Evolutionary conservation across 805 yeast genomes (phyloP).

Genomic region (Saccharomyces paradoxus): DNA sequence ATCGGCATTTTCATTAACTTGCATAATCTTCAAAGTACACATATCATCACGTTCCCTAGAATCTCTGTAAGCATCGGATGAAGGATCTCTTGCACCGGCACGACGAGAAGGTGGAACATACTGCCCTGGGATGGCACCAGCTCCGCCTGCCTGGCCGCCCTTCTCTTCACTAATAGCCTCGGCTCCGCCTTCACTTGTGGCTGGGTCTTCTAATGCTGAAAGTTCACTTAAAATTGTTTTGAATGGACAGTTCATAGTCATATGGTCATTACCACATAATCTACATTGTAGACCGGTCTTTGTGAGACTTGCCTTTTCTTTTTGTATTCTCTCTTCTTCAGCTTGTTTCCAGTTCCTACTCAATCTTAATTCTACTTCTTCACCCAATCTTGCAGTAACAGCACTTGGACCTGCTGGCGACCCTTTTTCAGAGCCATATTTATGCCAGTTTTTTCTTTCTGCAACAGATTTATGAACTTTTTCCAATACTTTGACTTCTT

Average conservation of each 20-base stretch:
- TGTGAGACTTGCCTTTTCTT: slow-evolving; percentile 37
- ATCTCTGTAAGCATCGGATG: slow-evolving; percentile 35
- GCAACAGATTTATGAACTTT: slow-evolving; percentile 81
- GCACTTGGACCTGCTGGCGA: slow-evolving; percentile 80
- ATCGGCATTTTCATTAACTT: slow-evolving; percentile 75
- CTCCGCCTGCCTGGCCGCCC: slow-evolving; percentile 30
- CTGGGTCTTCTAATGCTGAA: slow-evolving; percentile 34
- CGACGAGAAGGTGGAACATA: slow-evolving; percentile 57
- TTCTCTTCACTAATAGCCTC: slow-evolving; percentile 24
- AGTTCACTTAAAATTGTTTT: slow-evolving; percentile 68
- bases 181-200: slow-evolving; percentile 28
- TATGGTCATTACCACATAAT: slow-evolving; percentile 89
- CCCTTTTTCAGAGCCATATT: slow-evolving; percentile 74
- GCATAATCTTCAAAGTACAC: slow-evolving; percentile 82
- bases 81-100: slow-evolving; percentile 36
- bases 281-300: slow-evolving; percentile 62
- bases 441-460: slow-evolving; percentile 77
- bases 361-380: slow-evolving; percentile 66
- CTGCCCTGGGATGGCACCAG: slow-evolving; percentile 29
- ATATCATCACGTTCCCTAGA: slow-evolving; percentile 70
- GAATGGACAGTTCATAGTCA: slow-evolving; percentile 91
- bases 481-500: slow-evolving; percentile 67
- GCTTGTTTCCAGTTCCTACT: slow-evolving; percentile 71
- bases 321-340: slow-evolving; percentile 57
- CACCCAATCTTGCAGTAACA: slow-evolving; percentile 83